These are phyloP conservation scores for Medicago arabica DNA, from an alignment of 306 rosid species.

Conservation along the genomic window DNA sequence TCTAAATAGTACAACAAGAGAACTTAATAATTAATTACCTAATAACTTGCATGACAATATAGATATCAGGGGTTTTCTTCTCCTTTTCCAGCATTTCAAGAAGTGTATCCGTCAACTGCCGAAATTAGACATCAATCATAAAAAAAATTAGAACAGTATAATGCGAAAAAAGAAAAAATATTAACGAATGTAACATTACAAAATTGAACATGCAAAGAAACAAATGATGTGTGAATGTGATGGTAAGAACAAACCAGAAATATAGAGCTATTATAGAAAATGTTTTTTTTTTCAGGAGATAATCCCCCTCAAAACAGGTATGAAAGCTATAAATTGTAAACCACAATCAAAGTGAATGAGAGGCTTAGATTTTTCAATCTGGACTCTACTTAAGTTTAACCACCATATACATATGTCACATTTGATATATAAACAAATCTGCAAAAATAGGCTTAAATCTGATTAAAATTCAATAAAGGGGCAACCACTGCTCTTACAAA, in stretches of 20 bases:
- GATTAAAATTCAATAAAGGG: constrained; percentile 6
- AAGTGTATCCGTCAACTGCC: constrained; percentile 77
- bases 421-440: constrained; percentile 6
- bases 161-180: too few relatives aligned
- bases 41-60: constrained; percentile 67
- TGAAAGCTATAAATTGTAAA: too few relatives aligned
- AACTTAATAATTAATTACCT: constrained; percentile 59
- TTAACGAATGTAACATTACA: not conserved
- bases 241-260: not conserved
- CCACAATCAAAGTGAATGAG: too few relatives aligned
- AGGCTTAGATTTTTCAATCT: constrained; percentile 12
- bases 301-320: too few relatives aligned
- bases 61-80: constrained; percentile 70
- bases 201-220: constrained; percentile 13
- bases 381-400: not conserved
- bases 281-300: not conserved
- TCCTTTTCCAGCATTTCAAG: constrained; percentile 75
- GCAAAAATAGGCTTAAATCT: constrained; percentile 4
- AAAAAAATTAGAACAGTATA: too few relatives aligned
- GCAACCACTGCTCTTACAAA: not conserved
- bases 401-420: constrained; percentile 2
- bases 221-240: constrained; percentile 1
- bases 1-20: constrained; percentile 23
- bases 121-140: constrained; percentile 38
- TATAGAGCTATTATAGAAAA: constrained; percentile 8